These are phyloP conservation scores for Opeltia flavorubescens DNA, from an alignment of 495 filamentous ascomycete genomes.

Conservation along the genomic window DNA sequence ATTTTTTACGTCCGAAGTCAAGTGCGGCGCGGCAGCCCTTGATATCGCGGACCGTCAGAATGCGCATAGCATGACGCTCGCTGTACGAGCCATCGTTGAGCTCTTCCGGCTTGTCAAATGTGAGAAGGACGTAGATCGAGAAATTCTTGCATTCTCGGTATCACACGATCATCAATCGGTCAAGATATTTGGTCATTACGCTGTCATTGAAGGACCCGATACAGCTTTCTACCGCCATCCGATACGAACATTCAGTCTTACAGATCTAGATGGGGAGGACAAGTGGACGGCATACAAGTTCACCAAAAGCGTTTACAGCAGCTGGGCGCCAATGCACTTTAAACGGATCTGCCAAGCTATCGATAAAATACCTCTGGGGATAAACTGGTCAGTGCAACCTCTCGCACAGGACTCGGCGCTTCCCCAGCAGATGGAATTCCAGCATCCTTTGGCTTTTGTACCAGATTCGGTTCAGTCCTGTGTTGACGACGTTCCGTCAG, in stretches of 20 bases:
- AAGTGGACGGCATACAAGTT: conserved; percentile 26
- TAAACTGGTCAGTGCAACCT: background rate
- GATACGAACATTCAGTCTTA: conserved; percentile 21
- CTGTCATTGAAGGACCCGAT: conserved; percentile 11
- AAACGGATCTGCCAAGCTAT: conserved; percentile 20
- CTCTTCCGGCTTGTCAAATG: conserved; percentile 21
- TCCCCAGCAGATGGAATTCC: too few relatives aligned
- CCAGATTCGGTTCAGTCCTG: too few relatives aligned
- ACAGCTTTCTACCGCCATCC: conserved; percentile 15
- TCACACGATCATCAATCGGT: conserved; percentile 26
- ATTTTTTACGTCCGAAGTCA: conserved; percentile 27
- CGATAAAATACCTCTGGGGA: conserved; percentile 24
- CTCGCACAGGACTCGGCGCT: too few relatives aligned
- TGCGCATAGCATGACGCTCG: conserved; percentile 23
- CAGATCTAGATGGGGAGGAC: conserved; percentile 19
- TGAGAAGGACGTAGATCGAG: conserved; percentile 24
- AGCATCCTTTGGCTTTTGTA: too few relatives aligned
- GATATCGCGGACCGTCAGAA: conserved; percentile 26
- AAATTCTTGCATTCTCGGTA: conserved; percentile 34
- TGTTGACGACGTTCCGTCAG: too few relatives aligned
- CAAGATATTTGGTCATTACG: conserved; percentile 20
- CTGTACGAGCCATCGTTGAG: conserved; percentile 17
- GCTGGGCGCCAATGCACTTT: conserved; percentile 26
- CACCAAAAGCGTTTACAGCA: conserved; percentile 28
- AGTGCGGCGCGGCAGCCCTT: conserved; percentile 21